A percentile compares a stretch with the other conserved stretches of the same genome.
phyloP scores from a whole-genome alignment of 768 basidiomycete species.

The Neoboletus brunneissimus region DNA sequence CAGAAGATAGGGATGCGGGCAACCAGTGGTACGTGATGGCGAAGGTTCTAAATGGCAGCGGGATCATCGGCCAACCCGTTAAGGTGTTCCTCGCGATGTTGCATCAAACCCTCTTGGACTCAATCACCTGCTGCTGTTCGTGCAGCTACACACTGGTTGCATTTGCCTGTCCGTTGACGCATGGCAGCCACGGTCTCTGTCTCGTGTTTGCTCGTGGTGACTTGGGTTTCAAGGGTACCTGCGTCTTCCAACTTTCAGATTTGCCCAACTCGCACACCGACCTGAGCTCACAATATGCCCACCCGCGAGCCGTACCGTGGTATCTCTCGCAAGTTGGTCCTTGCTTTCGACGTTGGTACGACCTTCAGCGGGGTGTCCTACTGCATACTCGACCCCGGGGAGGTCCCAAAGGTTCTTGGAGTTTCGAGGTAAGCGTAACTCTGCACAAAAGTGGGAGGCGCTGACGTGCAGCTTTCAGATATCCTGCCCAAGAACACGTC shows the following conservation, averaged over 20 bases:
- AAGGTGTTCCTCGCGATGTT: background rate
- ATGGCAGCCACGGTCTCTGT: background rate
- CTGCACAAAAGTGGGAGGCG: background rate
- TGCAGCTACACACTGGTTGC: background rate
- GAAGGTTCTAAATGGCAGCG: background rate
- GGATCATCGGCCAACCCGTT: background rate
- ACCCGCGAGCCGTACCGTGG: constrained; percentile 36
- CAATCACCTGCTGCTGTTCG: background rate
- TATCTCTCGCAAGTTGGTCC: constrained; percentile 37
- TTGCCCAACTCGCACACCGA: background rate
- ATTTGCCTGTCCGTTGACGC: background rate
- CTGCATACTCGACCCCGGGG: constrained; percentile 36
- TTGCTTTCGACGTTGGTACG: constrained; percentile 45
- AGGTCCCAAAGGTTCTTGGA: constrained; percentile 28
- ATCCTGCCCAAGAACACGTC: constrained; percentile 45
- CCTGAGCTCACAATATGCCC: constrained; percentile 20
- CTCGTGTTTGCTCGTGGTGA: background rate
- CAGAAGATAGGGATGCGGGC: too few relatives aligned
- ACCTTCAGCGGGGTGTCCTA: constrained; percentile 43
- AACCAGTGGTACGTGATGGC: background rate
- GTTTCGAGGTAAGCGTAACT: constrained; percentile 24
- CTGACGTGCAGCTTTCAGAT: constrained; percentile 28
- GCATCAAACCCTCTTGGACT: background rate
- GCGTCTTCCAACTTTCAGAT: background rate
- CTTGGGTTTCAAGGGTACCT: background rate